phyloP scores from a whole-genome alignment of 768 basidiomycete species.

The Sarcomyxa edulis region DNA sequence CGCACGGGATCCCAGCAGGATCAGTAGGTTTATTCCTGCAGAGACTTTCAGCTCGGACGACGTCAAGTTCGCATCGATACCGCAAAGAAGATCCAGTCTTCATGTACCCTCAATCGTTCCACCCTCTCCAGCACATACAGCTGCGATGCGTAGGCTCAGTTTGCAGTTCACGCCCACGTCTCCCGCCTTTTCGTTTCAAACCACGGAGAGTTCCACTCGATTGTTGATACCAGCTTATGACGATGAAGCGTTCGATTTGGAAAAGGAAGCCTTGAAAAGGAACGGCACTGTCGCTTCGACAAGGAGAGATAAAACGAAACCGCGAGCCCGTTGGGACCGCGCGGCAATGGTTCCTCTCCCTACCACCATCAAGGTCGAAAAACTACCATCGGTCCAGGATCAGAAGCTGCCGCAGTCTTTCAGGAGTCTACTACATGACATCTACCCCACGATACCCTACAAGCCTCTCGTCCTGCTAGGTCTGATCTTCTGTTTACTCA shows the following conservation, averaged over 20 bases:
- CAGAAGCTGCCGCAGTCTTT: constrained; percentile 27
- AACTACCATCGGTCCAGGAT: constrained; percentile 5
- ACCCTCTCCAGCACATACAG: constrained; percentile 22
- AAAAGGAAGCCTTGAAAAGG: too few relatives aligned
- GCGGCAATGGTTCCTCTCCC: constrained; percentile 14
- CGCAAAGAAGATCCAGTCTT: too few relatives aligned
- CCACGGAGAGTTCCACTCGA: too few relatives aligned
- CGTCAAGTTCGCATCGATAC: too few relatives aligned
- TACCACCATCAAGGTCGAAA: constrained; percentile 20
- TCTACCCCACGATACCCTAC: constrained; percentile 69
- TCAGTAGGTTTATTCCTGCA: constrained; percentile 31
- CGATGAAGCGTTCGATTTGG: too few relatives aligned
- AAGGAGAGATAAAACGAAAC: constrained; percentile 15
- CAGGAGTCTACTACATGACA: constrained; percentile 42
- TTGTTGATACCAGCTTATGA: too few relatives aligned
- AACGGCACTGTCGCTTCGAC: constrained; percentile 27
- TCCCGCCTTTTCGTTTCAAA: too few relatives aligned
- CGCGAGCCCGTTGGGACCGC: constrained; percentile 19
- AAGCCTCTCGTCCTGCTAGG: constrained; percentile 71
- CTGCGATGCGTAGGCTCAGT: constrained; percentile 38
- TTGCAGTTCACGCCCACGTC: constrained; percentile 64
- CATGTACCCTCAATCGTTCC: too few relatives aligned
- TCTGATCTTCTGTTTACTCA: constrained; percentile 58
- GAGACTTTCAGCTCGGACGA: constrained; percentile 19
- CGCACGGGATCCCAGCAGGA: constrained; percentile 15